Evolutionary conservation across 73 alveolate species (phyloP).

Genomic region (Paramecium biaurelia): DNA sequence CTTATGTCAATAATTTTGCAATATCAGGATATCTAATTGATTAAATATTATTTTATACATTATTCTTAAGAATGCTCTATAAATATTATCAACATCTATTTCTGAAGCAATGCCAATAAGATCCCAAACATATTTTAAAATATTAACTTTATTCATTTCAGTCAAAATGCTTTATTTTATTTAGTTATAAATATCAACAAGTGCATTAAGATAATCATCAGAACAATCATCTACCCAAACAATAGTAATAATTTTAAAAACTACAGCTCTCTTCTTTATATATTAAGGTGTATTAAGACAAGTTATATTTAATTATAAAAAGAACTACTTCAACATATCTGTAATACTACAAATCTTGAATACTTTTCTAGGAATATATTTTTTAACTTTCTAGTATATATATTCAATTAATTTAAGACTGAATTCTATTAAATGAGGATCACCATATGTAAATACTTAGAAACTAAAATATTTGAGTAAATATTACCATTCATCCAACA

Average conservation of each 20-base stretch:
- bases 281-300: not conserved
- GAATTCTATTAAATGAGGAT: not conserved
- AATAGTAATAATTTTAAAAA: not conserved
- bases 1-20: not conserved
- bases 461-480: not conserved
- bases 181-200: conserved; percentile 9
- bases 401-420: conserved; percentile 14
- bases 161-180: not conserved
- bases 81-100: not conserved
- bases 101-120: conserved; percentile 12
- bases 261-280: not conserved
- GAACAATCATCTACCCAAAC: conserved; percentile 30
- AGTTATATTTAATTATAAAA: not conserved
- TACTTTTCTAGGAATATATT: not conserved
- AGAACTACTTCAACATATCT: not conserved
- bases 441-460: not conserved
- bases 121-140: conserved; percentile 44
- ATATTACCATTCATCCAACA: conserved; percentile 7
- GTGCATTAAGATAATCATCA: not conserved
- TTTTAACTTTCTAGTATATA: not conserved
- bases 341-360: not conserved
- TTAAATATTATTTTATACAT: not conserved
- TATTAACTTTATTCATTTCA: not conserved
- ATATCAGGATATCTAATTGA: conserved; percentile 13
- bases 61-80: conserved; percentile 38